Conservation (phyloP, 2,329 filamentous ascomycete genomes). For the Ophiostoma pallidulum region DNA sequence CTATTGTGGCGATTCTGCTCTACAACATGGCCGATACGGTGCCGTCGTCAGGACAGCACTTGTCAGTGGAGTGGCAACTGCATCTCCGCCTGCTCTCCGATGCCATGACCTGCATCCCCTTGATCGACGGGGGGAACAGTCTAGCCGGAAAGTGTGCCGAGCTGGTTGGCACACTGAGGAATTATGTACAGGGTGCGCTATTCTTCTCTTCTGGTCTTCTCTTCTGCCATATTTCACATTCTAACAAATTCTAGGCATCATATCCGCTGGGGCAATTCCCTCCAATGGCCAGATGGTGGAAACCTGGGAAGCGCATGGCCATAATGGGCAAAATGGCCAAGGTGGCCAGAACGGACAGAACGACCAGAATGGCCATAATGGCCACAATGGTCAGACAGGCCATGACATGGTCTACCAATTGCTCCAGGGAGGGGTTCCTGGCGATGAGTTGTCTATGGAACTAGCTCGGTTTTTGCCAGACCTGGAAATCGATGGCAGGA, state of each 20-base stretch:
- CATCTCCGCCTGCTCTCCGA: not conserved
- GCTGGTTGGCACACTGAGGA: not conserved
- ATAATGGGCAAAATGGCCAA: too few relatives aligned
- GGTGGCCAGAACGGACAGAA: not conserved
- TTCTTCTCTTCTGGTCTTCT: too few relatives aligned
- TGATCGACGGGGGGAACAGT: not conserved
- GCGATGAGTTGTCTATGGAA: not conserved
- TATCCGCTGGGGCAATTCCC: too few relatives aligned
- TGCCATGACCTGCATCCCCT: not conserved
- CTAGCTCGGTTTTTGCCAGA: not conserved
- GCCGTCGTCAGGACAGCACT: not conserved
- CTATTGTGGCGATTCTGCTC: not conserved
- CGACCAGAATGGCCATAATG: not conserved
- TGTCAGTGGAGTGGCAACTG: not conserved
- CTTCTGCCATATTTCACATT: too few relatives aligned
- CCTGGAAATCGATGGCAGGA: not conserved
- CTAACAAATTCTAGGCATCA: too few relatives aligned
- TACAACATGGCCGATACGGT: not conserved
- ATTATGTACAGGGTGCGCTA: not conserved
- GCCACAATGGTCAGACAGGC: not conserved
- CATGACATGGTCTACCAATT: not conserved
- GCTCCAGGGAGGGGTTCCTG: not conserved
- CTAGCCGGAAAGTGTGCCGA: not conserved
- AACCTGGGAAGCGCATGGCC: not conserved
- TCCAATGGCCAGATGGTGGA: not conserved